Evolutionary conservation across 257 asterid species (phyloP).

Genomic region (Scutellaria minor): DNA sequence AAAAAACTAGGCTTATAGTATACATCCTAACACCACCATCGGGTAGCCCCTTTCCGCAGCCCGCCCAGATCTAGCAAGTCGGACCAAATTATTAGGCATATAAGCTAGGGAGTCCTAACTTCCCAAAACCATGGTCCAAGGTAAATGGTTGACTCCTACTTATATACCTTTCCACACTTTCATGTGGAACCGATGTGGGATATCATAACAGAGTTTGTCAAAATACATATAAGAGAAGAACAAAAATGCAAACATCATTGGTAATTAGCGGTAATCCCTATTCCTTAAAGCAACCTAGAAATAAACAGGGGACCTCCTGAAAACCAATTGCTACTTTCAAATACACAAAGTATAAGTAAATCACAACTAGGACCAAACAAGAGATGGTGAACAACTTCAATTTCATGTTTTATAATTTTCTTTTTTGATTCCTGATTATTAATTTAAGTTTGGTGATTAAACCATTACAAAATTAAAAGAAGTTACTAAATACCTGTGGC

Average conservation of each 20-base stretch:
- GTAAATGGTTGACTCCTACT: too few species aligned
- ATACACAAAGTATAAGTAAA: neutral
- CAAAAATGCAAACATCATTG: neutral
- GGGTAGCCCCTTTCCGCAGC: too few species aligned
- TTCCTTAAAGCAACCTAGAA: constrained; percentile 4
- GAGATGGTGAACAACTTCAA: neutral
- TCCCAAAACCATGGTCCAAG: too few species aligned
- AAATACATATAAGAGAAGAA: neutral
- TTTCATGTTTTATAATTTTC: neutral
- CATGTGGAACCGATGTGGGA: too few species aligned
- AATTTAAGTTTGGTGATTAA: neutral
- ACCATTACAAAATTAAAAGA: neutral
- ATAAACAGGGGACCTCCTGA: neutral
- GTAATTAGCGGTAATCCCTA: neutral
- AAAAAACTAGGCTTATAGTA: too few species aligned
- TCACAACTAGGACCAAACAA: neutral
- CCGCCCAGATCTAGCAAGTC: too few species aligned
- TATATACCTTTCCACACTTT: too few species aligned
- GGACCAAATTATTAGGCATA: too few species aligned
- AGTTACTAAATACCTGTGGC: constrained; percentile 72
- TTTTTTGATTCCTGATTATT: neutral
- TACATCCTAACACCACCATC: too few species aligned
- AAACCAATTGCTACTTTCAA: neutral
- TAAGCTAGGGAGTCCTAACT: too few species aligned
- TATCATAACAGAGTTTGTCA: neutral